Evolutionary conservation across 352 stramenopile genomes (phyloP), one percentile per base, ranked within the genome.

Genomic region (Pythium vanterpoolii): DNA sequence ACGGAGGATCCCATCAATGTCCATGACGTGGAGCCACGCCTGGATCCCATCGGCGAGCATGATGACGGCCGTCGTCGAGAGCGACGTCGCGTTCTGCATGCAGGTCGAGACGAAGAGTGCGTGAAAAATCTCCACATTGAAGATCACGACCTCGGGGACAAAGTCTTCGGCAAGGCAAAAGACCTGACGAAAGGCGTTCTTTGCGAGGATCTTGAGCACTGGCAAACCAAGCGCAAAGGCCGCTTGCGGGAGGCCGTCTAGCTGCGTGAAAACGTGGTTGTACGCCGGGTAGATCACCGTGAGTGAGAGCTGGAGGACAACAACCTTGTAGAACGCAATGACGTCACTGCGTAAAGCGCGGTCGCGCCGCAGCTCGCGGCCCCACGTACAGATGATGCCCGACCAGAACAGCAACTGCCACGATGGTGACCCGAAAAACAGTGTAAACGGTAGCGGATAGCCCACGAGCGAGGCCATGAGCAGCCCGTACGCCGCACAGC

Each of bases 121-220:
- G 33, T 69, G 60, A 46, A 69, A 69, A 18, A 66, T 23, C 16
- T 69, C 60, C 18, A 69, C 66, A 9, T 58, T 64, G 18, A 69
- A 57, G 33, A 73, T 50, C 2, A 73, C 46, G 13, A 51, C 10
- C 23, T 67, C 66, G 8, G 69, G 65, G 13, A 57, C 69, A 3
- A 59, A 43, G 27, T 74, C 75, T 28, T 77, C 65, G 1, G 23
- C 52, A 21, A 51, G 45, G 7, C 10, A 7, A 13, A 62, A 59
- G 45, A 55, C 18, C 16, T 33, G 16, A 46, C 57, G 62, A 19
- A 79, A 60, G 23, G 53, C 42, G 56, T 79, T 76, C 46, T 85
- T 83, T n/a, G 61, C 63, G 2, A 53, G 42, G 13, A 85, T 46
- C 46, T 85, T 85, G 28, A 83, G 59, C 26, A 77, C 51, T 3